phyloP scores from a whole-genome alignment of 2,329 filamentous ascomycete species.

The Ilyonectria destructans region DNA sequence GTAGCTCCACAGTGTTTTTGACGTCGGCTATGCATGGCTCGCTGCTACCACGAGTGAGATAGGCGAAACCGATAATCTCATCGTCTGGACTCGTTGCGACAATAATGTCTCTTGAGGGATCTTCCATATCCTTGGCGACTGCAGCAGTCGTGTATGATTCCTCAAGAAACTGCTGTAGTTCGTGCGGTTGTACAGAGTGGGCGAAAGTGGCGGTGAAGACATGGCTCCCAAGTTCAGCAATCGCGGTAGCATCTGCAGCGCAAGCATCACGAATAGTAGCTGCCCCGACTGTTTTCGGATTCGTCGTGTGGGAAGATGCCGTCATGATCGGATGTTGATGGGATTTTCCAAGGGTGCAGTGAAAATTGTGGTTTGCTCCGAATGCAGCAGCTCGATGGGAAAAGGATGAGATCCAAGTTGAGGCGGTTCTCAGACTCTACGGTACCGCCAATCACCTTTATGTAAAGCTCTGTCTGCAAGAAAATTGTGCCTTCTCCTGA shows the following conservation, averaged over 20 bases:
- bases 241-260: slow-evolving; percentile 38
- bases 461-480: too few species aligned
- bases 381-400: too few species aligned
- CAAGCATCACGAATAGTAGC: too few species aligned
- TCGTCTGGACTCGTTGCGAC: slow-evolving; percentile 39
- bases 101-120: slow-evolving; percentile 48
- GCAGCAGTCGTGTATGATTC: slow-evolving; percentile 56
- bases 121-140: slow-evolving; percentile 42
- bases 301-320: too few species aligned
- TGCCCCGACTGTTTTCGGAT: too few species aligned
- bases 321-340: too few species aligned
- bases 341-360: too few species aligned
- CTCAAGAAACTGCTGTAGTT: slow-evolving; percentile 58
- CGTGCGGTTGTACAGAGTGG: slow-evolving; percentile 56
- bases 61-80: slow-evolving; percentile 58
- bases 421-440: too few species aligned
- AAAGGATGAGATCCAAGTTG: too few species aligned
- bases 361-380: too few species aligned
- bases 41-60: slow-evolving; percentile 55
- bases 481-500: too few species aligned
- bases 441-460: too few species aligned
- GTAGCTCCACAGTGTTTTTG: slow-evolving; percentile 57
- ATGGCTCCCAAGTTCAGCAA: slow-evolving; percentile 54
- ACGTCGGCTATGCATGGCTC: slow-evolving; percentile 57
- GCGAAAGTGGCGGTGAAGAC: slow-evolving; percentile 61